These are phyloP conservation scores for Athelia psychrophila DNA, from an alignment of 1,284 basidiomycete genomes.

Conservation along the genomic window DNA sequence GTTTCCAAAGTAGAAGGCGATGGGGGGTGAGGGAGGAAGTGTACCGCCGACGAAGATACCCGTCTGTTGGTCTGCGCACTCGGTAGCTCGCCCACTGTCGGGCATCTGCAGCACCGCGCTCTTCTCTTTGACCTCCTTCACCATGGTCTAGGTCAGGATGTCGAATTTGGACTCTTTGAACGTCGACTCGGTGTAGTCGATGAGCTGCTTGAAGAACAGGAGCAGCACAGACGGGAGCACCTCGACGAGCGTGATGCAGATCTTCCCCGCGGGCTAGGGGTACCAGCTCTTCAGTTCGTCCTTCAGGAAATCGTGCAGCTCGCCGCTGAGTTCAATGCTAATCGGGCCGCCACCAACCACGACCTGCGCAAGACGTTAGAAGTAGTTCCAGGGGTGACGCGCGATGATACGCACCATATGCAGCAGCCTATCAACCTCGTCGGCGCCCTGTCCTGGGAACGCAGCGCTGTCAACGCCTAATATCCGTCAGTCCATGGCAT, in stretches of 20 bases:
- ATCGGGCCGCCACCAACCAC: too few relatives aligned
- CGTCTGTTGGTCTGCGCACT: slow-evolving; percentile 82
- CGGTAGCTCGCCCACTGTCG: slow-evolving; percentile 77
- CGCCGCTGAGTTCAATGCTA: too few relatives aligned
- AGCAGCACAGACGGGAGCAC: slow-evolving; percentile 94
- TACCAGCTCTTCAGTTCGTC: slow-evolving; percentile 94
- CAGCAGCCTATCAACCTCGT: too few relatives aligned
- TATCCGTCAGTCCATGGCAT: too few relatives aligned
- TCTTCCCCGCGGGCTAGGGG: slow-evolving; percentile 85
- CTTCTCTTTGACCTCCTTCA: slow-evolving; percentile 86
- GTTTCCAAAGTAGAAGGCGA: neutral
- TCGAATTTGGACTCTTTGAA: slow-evolving; percentile 98
- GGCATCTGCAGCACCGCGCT: slow-evolving; percentile 87
- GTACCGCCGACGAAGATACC: slow-evolving; percentile 86
- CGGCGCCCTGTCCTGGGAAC: too few relatives aligned
- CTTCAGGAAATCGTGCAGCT: slow-evolving; percentile 50
- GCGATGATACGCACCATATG: too few relatives aligned
- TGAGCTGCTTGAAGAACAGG: slow-evolving; percentile 94
- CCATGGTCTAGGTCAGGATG: slow-evolving; percentile 93
- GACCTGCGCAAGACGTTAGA: too few relatives aligned
- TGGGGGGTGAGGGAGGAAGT: slow-evolving; percentile 13
- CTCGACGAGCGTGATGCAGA: slow-evolving; percentile 94
- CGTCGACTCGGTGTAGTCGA: slow-evolving; percentile 93
- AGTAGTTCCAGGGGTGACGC: neutral
- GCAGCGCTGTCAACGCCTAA: too few relatives aligned